Percentiles rank a stretch among this genome's conserved stretches.
Conservation (phyloP, 768 basidiomycete species). For the Leccinellum rugosiceps region DNA sequence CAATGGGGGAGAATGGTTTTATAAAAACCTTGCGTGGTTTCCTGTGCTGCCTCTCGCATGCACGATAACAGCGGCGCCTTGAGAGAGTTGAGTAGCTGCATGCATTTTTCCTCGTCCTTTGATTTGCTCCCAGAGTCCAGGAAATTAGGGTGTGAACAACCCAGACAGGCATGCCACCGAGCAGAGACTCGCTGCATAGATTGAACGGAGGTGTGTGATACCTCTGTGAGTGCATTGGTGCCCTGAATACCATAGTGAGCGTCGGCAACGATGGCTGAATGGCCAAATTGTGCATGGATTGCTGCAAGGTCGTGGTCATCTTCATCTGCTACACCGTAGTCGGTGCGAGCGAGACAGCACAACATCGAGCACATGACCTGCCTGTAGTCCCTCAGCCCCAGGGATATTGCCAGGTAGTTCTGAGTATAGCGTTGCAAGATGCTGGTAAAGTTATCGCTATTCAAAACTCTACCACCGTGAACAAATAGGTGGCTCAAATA, state of each 20-base stretch:
- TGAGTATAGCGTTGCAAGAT: neutral
- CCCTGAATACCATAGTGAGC: constrained; percentile 2
- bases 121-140: too few species aligned
- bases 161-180: constrained; percentile 1
- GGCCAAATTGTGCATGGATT: constrained; percentile 1
- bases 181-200: constrained; percentile 2
- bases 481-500: constrained; percentile 2
- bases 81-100: neutral
- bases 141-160: neutral
- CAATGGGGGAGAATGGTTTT: neutral
- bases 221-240: neutral
- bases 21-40: neutral
- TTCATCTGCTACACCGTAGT: neutral
- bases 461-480: neutral
- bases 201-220: neutral
- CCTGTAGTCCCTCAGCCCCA: neutral
- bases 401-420: neutral
- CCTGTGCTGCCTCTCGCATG: neutral
- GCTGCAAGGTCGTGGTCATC: neutral
- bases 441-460: neutral
- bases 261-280: neutral
- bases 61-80: neutral
- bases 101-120: neutral
- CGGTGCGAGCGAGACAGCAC: neutral
- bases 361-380: neutral